Evolutionary conservation across 208 protist species (phyloP), one percentile per base, ranked within the genome.

Genomic region (Phytomonas sp.): DNA sequence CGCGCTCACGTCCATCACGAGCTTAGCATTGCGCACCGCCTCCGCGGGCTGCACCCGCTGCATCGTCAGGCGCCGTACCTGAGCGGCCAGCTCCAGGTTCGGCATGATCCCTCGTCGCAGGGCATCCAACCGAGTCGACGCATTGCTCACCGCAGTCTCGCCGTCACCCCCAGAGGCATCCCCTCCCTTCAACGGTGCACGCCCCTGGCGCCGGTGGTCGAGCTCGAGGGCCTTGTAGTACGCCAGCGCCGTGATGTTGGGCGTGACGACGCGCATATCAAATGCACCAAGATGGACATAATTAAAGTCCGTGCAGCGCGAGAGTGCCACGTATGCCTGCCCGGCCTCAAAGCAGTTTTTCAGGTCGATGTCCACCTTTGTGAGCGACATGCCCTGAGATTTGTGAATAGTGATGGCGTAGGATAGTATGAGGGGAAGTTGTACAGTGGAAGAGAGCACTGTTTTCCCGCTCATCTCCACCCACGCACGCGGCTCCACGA

Each of bases 391-490:
- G 34, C 97, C 97, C 74, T 99, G 97, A 36, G 85, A 89, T 70
- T 99, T 99, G 81, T 99, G 97, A 61, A 98, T 97, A 9, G 97
- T 98, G 64, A 98, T 88, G 33, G 95, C 95, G 82, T 97, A 99
- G 46, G 96, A 97, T 8, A 98, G 83, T n/a, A 86, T 87, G 2
- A 99, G 83, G 37, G 97, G 97, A 17, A 99, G 85, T 75, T 96
- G 91, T 29, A 83, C 77, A 29, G 71, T 80, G 71, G 74, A 77
- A 9, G 81, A 79, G 17, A 89, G 46, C 53, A 80, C 73, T 28
- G 59, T 26, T 23, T 84, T 78, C 32, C 87, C 90, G 32, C 82
- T 75, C 73, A 71, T 76, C 70, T 89, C 83, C 36, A 73, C 76
- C 88, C 91, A 96, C 53, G 81, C 70, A 69, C 89, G 84, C 56